Evolutionary conservation across 2,329 filamentous ascomycete species (phyloP).

Genomic region (Xylariaceae sp.): DNA sequence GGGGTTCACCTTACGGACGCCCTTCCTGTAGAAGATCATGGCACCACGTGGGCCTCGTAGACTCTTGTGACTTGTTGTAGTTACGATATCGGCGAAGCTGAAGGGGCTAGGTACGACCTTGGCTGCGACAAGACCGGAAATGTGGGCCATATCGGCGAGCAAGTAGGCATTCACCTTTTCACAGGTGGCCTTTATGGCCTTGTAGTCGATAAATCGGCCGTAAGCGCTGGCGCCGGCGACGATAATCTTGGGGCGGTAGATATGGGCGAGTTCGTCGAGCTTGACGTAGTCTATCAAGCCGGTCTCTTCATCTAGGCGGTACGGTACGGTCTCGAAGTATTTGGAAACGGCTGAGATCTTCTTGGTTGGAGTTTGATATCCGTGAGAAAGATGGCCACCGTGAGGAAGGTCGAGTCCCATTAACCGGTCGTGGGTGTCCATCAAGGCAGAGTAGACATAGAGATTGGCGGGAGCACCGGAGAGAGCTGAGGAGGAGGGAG

Average conservation of each 20-base stretch:
- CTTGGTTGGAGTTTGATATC: constrained; percentile 90
- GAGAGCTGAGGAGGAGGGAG: constrained; percentile 52
- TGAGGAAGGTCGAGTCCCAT: constrained; percentile 98
- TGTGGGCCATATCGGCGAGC: constrained; percentile 94
- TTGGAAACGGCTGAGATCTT: constrained; percentile 98
- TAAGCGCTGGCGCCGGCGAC: constrained; percentile 94
- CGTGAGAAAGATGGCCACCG: constrained; percentile 92
- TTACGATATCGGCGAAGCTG: constrained; percentile 86
- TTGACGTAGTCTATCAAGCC: constrained; percentile 94
- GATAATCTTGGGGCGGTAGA: constrained; percentile 94
- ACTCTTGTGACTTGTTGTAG: constrained; percentile 97
- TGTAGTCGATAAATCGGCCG: constrained; percentile 93
- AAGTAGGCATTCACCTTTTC: constrained; percentile 92
- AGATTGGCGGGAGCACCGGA: constrained; percentile 73
- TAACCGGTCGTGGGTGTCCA: constrained; percentile 87
- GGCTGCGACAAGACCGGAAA: constrained; percentile 88
- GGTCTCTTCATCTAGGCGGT: constrained; percentile 84
- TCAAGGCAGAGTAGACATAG: constrained; percentile 92
- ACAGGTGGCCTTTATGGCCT: constrained; percentile 82
- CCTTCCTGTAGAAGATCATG: constrained; percentile 98
- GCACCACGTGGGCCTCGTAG: constrained; percentile 91
- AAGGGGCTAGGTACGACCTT: constrained; percentile 91
- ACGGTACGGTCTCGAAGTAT: constrained; percentile 97
- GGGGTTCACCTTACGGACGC: constrained; percentile 74
- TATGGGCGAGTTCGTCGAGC: constrained; percentile 77